Base-by-base conservation (phyloP, 2,329 filamentous ascomycete genomes). In the Trichoderma pleuroti region DNA sequence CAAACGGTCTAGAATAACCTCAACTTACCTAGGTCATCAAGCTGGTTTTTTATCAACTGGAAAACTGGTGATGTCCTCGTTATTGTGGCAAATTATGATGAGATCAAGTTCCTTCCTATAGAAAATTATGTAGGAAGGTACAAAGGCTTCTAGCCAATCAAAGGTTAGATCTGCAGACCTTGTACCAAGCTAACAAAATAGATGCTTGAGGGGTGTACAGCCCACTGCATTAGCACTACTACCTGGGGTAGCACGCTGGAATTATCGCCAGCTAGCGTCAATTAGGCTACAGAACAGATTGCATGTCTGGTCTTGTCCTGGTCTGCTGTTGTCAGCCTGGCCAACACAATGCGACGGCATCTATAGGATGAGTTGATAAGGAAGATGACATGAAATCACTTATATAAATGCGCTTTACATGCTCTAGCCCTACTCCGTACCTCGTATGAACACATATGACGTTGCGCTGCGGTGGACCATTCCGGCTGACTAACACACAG, bases 391-490 rank as follows among this genome's bases (percentile, higher is more conserved):
- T 28, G 16, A 56, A 32, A n/a, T 59, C 11, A 21, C 18, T 21
- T 24, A 59, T 9, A 57, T 34, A 66, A 42, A 14, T 8, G 32
- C 39, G 32, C 32, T 39, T 10, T 6, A 42, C 39, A 12, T 26
- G 42, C n/a, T 21, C 42, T 21, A n/a, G 10, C 42, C 42, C 4
- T 34, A 5, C 26, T 10, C 8, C 18, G 28, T 68, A 30, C 26
- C 16, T 12, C 18, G 28, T 68, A 30, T 52, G 54, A 52, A 68
- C 65, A 61, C 56, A 60, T 52, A 68, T 68, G 65, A 68, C 65
- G 65, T 68, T 61, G 65, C 32, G 32, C 18, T 26, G 18, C 32
- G 42, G 21, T 32, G 21, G 42, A 21, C 24, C 26, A 21, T 42
- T 30, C 57, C 36, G 9, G 59, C 67, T 70, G 67, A 70, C 67